Evolutionary conservation across 495 filamentous ascomycete species (phyloP).

Genomic region (Hyaloscypha finlandica): DNA sequence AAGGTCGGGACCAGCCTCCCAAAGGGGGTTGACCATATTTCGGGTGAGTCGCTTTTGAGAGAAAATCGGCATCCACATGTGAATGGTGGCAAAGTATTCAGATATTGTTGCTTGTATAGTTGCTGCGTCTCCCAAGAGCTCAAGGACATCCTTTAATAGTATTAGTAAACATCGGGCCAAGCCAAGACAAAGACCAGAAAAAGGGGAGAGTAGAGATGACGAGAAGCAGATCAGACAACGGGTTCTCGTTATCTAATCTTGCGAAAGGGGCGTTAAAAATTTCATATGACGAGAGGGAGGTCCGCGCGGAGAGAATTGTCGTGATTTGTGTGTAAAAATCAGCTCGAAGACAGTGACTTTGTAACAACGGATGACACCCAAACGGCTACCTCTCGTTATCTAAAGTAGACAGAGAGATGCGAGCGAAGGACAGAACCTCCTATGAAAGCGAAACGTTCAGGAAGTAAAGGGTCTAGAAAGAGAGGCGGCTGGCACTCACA

Average conservation of each 20-base stretch:
- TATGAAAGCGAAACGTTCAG: no score
- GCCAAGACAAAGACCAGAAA: not conserved
- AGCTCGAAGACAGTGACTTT: no score
- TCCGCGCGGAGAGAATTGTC: no score
- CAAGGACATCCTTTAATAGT: conserved; percentile 35
- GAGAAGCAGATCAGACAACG: not conserved
- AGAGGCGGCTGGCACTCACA: not conserved
- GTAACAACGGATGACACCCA: no score
- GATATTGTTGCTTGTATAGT: conserved; percentile 36
- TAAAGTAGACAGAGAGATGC: no score
- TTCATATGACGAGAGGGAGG: no score
- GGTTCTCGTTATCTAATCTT: no score
- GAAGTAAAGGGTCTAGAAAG: no score
- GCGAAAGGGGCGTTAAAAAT: no score
- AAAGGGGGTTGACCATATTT: conserved; percentile 39
- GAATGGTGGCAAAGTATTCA: conserved; percentile 40
- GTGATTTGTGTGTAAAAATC: no score
- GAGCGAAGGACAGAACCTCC: conserved; percentile 1
- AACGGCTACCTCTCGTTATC: no score
- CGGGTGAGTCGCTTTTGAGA: conserved; percentile 47
- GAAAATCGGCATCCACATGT: conserved; percentile 53
- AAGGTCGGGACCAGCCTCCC: conserved; percentile 48
- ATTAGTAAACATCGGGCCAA: not conserved
- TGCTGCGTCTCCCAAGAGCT: conserved; percentile 34
- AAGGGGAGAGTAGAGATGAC: not conserved